These are phyloP conservation scores for Zymoseptoria crescenta DNA, from an alignment of 2,329 filamentous ascomycete genomes.

Conservation along the genomic window DNA sequence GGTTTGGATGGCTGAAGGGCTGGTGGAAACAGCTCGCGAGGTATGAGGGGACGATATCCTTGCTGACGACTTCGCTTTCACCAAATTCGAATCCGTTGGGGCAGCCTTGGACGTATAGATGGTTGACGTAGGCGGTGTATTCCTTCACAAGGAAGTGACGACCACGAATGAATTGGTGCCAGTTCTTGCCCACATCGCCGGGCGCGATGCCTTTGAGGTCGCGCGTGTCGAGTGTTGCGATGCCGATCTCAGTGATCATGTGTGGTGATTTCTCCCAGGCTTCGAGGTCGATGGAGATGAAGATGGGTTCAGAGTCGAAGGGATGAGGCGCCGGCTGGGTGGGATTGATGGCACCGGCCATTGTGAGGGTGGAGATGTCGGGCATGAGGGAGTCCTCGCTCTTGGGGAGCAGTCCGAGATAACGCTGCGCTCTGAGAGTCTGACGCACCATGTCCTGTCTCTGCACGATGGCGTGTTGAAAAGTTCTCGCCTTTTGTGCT, in stretches of 20 bases:
- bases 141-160: slow-evolving; percentile 74
- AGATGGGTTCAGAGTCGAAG: slow-evolving; percentile 52
- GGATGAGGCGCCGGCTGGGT: slow-evolving; percentile 39
- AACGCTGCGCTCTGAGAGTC: slow-evolving; percentile 58
- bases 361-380: slow-evolving; percentile 9
- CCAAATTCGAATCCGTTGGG: slow-evolving; percentile 70
- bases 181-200: slow-evolving; percentile 54
- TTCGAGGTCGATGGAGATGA: slow-evolving; percentile 77
- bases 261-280: slow-evolving; percentile 61
- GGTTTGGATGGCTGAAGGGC: slow-evolving; percentile 40
- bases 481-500: slow-evolving; percentile 7
- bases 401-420: slow-evolving; percentile 58
- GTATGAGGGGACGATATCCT: slow-evolving; percentile 37
- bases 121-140: slow-evolving; percentile 58
- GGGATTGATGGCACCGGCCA: slow-evolving; percentile 36
- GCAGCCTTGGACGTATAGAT: slow-evolving; percentile 61
- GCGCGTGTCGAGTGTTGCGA: slow-evolving; percentile 69
- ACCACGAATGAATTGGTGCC: slow-evolving; percentile 59
- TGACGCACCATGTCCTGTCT: slow-evolving; percentile 48
- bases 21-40: slow-evolving; percentile 50
- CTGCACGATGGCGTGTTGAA: slow-evolving; percentile 37
- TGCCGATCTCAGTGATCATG: slow-evolving; percentile 75
- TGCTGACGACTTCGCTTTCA: slow-evolving; percentile 47
- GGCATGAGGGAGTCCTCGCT: slow-evolving; percentile 14
- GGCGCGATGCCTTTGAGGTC: slow-evolving; percentile 50